phyloP scores from a whole-genome alignment of 306 rosid genomes.

The Acacia melanoxylon region DNA sequence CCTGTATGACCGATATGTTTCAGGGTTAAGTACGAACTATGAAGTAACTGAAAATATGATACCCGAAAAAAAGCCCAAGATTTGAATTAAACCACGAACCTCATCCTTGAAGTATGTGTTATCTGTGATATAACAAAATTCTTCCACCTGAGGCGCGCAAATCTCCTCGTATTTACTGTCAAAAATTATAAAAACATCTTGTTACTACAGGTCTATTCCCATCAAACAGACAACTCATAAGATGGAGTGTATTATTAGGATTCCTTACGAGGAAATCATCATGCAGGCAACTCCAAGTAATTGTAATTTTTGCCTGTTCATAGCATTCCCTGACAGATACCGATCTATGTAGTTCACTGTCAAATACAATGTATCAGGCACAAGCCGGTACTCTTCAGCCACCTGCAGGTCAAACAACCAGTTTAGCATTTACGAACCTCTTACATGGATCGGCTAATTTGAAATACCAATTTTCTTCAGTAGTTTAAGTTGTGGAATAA shows the following conservation, averaged over 20 bases:
- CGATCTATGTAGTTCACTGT: constrained; percentile 91
- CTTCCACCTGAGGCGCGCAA: constrained; percentile 99
- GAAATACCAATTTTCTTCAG: neutral
- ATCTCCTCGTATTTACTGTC: constrained; percentile 94
- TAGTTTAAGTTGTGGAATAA: too few species aligned
- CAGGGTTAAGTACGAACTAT: neutral
- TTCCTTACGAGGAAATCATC: constrained; percentile 99
- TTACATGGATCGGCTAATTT: too few species aligned
- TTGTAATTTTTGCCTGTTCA: constrained; percentile 85
- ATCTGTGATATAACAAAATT: constrained; percentile 92
- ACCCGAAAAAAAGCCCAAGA: neutral
- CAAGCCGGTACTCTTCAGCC: constrained; percentile 95
- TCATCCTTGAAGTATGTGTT: constrained; percentile 94
- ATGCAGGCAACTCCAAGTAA: constrained; percentile 95
- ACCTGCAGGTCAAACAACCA: constrained; percentile 52
- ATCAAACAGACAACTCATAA: neutral
- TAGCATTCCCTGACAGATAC: constrained; percentile 84
- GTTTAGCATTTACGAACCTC: constrained; percentile 20
- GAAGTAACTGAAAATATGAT: neutral
- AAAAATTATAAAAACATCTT: constrained; percentile 8
- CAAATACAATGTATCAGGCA: constrained; percentile 93
- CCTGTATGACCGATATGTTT: constrained; percentile 52
- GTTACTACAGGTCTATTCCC: constrained; percentile 6
- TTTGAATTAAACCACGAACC: constrained; percentile 42
- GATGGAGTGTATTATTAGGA: neutral